Evolutionary conservation across 805 yeast species (phyloP).

Genomic region (Teunomyces gatunensis): DNA sequence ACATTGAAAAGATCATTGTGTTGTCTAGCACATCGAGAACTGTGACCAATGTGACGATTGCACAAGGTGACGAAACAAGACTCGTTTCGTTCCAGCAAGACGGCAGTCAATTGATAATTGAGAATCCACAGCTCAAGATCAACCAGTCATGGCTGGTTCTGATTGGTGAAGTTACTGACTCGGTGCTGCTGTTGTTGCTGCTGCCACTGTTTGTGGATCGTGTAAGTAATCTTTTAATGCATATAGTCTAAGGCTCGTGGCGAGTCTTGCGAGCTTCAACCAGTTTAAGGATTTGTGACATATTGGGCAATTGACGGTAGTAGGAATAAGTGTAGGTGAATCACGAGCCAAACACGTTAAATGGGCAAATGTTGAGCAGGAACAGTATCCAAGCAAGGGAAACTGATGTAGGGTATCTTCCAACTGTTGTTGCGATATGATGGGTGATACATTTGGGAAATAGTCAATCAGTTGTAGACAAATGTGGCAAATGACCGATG

Average conservation of each 20-base stretch:
- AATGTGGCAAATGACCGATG: constrained; percentile 20
- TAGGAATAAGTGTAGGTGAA: constrained; percentile 1
- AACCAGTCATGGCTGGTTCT: constrained; percentile 47
- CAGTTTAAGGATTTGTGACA: constrained; percentile 18
- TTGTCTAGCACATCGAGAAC: constrained; percentile 31
- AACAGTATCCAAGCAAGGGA: constrained; percentile 37
- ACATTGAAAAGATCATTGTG: constrained; percentile 55
- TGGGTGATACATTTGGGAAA: constrained; percentile 16
- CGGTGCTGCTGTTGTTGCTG: neutral
- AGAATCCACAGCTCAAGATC: constrained; percentile 51
- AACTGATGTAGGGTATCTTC: constrained; percentile 8
- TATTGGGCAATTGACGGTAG: constrained; percentile 11
- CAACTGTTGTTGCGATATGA: constrained; percentile 5
- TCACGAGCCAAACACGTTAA: constrained; percentile 35
- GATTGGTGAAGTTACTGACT: constrained; percentile 5
- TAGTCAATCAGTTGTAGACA: constrained; percentile 35
- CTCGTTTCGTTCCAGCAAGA: neutral
- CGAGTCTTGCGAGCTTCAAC: constrained; percentile 16
- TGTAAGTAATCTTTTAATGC: constrained; percentile 11
- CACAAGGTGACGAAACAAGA: constrained; percentile 25
- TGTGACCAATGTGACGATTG: constrained; percentile 23
- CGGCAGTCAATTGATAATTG: constrained; percentile 27
- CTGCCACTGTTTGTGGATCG: neutral
- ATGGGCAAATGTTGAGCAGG: constrained; percentile 38
- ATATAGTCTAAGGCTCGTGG: constrained; percentile 21